These are phyloP conservation scores for Podospora australis DNA, from an alignment of 495 filamentous ascomycete genomes.

Conservation along the genomic window DNA sequence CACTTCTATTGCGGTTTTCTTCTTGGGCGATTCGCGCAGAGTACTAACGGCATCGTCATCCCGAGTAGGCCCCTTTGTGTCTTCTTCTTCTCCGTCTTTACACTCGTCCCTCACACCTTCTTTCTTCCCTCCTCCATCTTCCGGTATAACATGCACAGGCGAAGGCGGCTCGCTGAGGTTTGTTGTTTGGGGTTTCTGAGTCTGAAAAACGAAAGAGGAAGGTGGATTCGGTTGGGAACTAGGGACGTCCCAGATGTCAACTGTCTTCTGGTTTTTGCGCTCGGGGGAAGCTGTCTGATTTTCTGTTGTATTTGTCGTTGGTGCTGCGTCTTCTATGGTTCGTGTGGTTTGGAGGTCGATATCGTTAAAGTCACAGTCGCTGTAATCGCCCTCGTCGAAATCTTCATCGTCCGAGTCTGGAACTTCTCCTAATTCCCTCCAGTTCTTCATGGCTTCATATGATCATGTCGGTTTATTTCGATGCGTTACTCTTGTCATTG, in stretches of 20 bases:
- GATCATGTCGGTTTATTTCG: conserved; percentile 19
- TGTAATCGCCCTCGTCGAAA: conserved; percentile 36
- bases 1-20: no score
- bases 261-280: not conserved
- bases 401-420: conserved; percentile 52
- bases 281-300: not conserved
- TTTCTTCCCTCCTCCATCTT: no score
- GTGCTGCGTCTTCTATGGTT: not conserved
- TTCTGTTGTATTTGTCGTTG: not conserved
- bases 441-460: conserved; percentile 41
- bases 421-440: conserved; percentile 53
- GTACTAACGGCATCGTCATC: not conserved
- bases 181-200: not conserved
- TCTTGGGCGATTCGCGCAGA: no score
- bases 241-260: conserved; percentile 8
- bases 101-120: no score
- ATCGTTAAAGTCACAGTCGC: conserved; percentile 11
- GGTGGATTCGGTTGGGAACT: not conserved
- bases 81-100: no score
- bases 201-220: not conserved
- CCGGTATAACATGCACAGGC: no score
- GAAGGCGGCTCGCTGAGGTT: not conserved
- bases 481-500: conserved; percentile 15
- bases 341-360: not conserved
- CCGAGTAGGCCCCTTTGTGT: not conserved